Evolutionary conservation across 2,329 filamentous ascomycete species (phyloP).

Genomic region (Zymoseptoria crescenta): DNA sequence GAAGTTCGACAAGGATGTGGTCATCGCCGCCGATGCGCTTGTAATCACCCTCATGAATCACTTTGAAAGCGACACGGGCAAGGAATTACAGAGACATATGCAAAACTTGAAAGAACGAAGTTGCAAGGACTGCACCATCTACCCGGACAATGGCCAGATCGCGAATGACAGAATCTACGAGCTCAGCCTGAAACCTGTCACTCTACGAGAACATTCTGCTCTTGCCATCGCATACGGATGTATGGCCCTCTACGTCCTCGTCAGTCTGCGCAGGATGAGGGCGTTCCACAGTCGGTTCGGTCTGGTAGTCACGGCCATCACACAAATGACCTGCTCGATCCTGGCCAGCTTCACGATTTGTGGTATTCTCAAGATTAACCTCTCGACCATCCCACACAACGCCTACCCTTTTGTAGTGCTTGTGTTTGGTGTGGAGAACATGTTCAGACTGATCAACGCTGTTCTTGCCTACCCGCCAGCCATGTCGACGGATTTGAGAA

Average conservation of each 20-base stretch:
- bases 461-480: slow-evolving; percentile 65
- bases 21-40: slow-evolving; percentile 67
- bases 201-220: slow-evolving; percentile 55
- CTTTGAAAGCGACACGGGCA: slow-evolving; percentile 55
- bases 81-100: slow-evolving; percentile 57
- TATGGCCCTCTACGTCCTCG: slow-evolving; percentile 56
- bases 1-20: slow-evolving; percentile 57
- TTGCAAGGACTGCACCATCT: slow-evolving; percentile 55
- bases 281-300: slow-evolving; percentile 70
- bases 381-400: slow-evolving; percentile 65
- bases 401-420: slow-evolving; percentile 71
- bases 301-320: slow-evolving; percentile 61
- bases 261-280: slow-evolving; percentile 59
- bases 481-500: slow-evolving; percentile 58
- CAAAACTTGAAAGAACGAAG: slow-evolving; percentile 44
- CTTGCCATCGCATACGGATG: slow-evolving; percentile 59
- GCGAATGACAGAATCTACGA: slow-evolving; percentile 60
- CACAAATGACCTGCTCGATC: slow-evolving; percentile 60
- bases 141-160: slow-evolving; percentile 51
- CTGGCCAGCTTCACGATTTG: slow-evolving; percentile 75
- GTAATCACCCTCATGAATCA: slow-evolving; percentile 70
- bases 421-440: slow-evolving; percentile 67
- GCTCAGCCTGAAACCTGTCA: slow-evolving; percentile 70
- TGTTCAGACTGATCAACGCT: slow-evolving; percentile 67
- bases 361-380: slow-evolving; percentile 64